Evolutionary conservation across 2,329 filamentous ascomycete species (phyloP).

Genomic region (Stachybotrys echinatus): DNA sequence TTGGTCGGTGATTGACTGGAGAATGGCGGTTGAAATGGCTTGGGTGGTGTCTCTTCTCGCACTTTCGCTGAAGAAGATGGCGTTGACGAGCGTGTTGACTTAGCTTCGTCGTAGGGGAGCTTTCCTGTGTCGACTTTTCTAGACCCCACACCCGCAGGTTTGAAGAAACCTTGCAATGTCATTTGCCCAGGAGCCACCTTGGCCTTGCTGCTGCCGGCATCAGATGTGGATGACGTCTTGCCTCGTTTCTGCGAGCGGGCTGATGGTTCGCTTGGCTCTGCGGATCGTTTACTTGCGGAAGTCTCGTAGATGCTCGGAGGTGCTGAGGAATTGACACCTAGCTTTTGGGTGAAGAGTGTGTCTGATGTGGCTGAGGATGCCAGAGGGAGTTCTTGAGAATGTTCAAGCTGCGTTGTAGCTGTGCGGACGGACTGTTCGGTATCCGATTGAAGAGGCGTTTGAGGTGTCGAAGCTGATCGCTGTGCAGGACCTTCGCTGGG

Average conservation of each 20-base stretch:
- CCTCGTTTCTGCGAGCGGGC: constrained; percentile 17
- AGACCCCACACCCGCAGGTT: constrained; percentile 30
- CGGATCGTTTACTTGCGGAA: constrained; percentile 9
- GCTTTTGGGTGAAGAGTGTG: background rate
- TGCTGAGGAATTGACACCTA: background rate
- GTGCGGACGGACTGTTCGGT: background rate
- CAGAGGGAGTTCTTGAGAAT: background rate
- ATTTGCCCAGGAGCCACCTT: constrained; percentile 34
- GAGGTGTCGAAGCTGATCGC: background rate
- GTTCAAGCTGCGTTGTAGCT: background rate
- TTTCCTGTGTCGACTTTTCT: background rate
- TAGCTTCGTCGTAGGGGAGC: background rate
- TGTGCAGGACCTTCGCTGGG: constrained; percentile 4
- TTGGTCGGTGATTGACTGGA: constrained; percentile 21
- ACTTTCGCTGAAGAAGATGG: constrained; percentile 1
- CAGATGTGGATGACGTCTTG: constrained; percentile 15
- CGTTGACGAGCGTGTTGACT: background rate
- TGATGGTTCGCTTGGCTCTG: constrained; percentile 5
- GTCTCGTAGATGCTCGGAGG: background rate
- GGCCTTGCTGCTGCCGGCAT: constrained; percentile 24
- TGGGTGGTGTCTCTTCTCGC: background rate
- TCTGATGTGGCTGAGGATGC: background rate
- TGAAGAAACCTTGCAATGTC: constrained; percentile 77
- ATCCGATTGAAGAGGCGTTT: background rate
- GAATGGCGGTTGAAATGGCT: background rate